phyloP scores from a whole-genome alignment of 2,329 filamentous ascomycete species.

The Ilyonectria destructans region DNA sequence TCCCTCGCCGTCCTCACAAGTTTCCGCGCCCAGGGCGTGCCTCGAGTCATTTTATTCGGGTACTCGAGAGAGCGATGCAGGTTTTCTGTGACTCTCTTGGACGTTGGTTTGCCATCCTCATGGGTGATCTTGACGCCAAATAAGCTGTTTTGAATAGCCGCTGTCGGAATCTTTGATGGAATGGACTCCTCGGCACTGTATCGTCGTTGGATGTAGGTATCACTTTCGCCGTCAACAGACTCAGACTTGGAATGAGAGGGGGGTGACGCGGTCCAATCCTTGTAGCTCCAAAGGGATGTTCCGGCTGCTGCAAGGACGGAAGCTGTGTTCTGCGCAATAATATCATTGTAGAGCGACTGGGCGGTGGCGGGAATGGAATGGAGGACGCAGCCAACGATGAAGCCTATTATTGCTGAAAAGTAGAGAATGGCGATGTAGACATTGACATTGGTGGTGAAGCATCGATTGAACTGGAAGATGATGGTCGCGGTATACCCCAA shows the following conservation, averaged over 20 bases:
- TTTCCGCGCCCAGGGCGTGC: conserved; percentile 11
- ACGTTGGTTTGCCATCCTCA: conserved; percentile 19
- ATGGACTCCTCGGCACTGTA: conserved; percentile 4
- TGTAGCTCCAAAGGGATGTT: conserved; percentile 33
- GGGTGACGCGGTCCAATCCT: conserved; percentile 13
- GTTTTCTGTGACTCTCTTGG: conserved; percentile 5
- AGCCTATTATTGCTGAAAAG: conserved; percentile 29
- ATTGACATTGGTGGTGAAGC: conserved; percentile 32
- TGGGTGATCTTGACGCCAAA: conserved; percentile 20
- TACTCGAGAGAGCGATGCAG: conserved; percentile 6
- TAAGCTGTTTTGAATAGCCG: conserved; percentile 3
- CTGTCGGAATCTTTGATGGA: background rate
- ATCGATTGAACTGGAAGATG: conserved; percentile 38
- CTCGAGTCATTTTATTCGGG: conserved; percentile 12
- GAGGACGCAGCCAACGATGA: conserved; percentile 29
- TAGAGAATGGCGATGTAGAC: conserved; percentile 28
- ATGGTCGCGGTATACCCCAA: conserved; percentile 30
- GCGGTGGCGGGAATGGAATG: conserved; percentile 29
- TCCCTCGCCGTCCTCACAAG: conserved; percentile 13
- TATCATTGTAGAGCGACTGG: conserved; percentile 26
- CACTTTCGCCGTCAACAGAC: background rate
- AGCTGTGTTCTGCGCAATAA: conserved; percentile 31
- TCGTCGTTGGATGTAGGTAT: conserved; percentile 13
- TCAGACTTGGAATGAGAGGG: background rate
- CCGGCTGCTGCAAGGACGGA: conserved; percentile 28